Conservation (phyloP, 257 asterid genomes). For the Mitragyna speciosa region DNA sequence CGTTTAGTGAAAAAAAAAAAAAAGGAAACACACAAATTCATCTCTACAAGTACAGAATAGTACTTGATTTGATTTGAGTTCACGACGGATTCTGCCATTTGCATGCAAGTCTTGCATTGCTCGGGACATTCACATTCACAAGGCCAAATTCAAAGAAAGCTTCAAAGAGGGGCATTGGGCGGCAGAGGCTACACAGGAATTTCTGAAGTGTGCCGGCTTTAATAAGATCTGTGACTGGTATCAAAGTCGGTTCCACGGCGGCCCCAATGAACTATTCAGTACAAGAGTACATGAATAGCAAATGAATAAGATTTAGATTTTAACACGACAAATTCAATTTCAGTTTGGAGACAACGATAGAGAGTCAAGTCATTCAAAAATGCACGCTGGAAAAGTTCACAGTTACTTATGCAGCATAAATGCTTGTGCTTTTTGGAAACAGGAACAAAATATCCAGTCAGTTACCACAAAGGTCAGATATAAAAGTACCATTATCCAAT, state of each 20-base stretch:
- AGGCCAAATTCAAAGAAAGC: constrained; percentile 47
- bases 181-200: constrained; percentile 50
- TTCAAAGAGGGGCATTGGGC: constrained; percentile 48
- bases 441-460: too few relatives aligned
- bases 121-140: constrained; percentile 51
- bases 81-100: constrained; percentile 59
- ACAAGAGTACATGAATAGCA: constrained; percentile 24
- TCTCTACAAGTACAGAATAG: constrained; percentile 6
- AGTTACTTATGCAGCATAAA: neutral
- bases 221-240: constrained; percentile 61
- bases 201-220: constrained; percentile 66
- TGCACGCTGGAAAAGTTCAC: neutral
- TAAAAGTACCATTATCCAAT: too few relatives aligned
- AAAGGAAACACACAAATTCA: neutral
- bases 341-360: neutral
- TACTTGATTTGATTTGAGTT: constrained; percentile 60
- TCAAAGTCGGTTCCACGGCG: constrained; percentile 45
- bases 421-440: neutral
- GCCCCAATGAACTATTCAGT: constrained; percentile 56
- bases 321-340: constrained; percentile 9
- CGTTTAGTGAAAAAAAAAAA: neutral
- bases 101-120: constrained; percentile 65
- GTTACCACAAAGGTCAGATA: too few relatives aligned
- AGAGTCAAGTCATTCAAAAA: neutral
- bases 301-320: constrained; percentile 7